Base-by-base conservation (phyloP, 78 protist species). In the Speleostelium caveatum region DNA sequence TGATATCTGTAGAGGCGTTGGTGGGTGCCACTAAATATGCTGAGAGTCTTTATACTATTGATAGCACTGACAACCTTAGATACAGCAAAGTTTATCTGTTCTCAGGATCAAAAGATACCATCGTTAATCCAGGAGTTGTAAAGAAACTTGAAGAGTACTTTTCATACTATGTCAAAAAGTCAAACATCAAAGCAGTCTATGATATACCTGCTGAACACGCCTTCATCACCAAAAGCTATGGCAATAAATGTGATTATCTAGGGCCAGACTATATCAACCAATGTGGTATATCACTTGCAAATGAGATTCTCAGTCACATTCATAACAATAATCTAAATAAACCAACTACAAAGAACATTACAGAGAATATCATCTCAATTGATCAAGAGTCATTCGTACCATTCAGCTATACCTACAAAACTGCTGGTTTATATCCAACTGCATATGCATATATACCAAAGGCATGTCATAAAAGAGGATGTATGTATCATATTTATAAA, bases 221-320 rank as follows among this genome's bases (percentile, higher is more conserved):
- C 6, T 92, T 61, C 66, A 51, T 86, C 5, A 93, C 95, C 10
- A 74, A 63, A 30, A 28, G 26, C 21, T 94, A 19, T 78, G 95
- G 96, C 10, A 72, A 83, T 28, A 21, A 12, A 19, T 95, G 96
- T 45, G 49, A 45, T 49, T 89, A 49, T 35, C 38, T 89, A 2
- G 96, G 96, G 22, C 86, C 76, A 4, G 93, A 86, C n/a, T 95
- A 89, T 35, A 95, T 95, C 3, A 95, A 95, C 33, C 93, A 95
- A 21, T 95, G 97, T 73, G 28, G 55, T 33, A 69, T 53, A 6
- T 89, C 89, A 32, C 38, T 71, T 36, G 96, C 95, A 36, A 86
- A 71, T n/a, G 73, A 58, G 17, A 19, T 94, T 3, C 41, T 95
- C 45, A 33, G 53, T 6, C 67, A 26, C 14, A 26, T 95, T 5